Base-by-base conservation (phyloP, 2,329 filamentous ascomycete species). In the Hypoxylon rubiginosum region DNA sequence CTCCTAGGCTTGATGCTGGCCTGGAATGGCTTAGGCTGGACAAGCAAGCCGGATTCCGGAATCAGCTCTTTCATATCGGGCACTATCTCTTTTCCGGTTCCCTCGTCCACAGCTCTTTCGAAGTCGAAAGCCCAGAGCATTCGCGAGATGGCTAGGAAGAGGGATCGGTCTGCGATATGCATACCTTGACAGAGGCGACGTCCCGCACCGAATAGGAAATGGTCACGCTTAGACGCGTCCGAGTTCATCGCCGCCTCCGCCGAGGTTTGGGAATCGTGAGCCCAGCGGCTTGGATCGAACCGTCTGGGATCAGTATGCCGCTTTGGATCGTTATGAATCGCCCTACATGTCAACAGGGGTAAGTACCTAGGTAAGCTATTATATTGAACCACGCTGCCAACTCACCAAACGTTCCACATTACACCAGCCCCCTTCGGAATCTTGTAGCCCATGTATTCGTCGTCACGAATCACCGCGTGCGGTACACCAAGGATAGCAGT, bases 91-190 rank as follows among this genome's bases (percentile, higher is more conserved):
- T 72, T 30, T 3, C 68, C 69, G 13, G 70, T 73, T 2, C 9
- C 43, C 32, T 50, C 45, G 32, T 72, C 68, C 1, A 73, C 66
- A 0, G 76, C 72, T 30, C 64, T 53, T 21, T 62, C 54, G n/a
- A 83, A 77, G 48, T 82, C 71, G 68, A 83, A 85, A 0, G 79
- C 81, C 82, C 84, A 86, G 30, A 85, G 72, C 21, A 86, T 77
- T 3, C 83, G 78, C 3, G 83, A 78, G 32, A 82, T 78, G 50
- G 79, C 73, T 26, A 79, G 74, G 54, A 75, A 69, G 30, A 81
- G 72, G 52, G 76, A 78, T 9, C 72, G 59, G 46, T 79, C 78
- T 4, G 73, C 73, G 24, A 79, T 72, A 58, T 76, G 74, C 67
- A 71, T 75, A 2, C 67, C 88, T 2, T 84, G 86, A 73, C 88